These are phyloP conservation scores for Lyophyllum decastes DNA, from an alignment of 768 basidiomycete genomes.

Conservation along the genomic window DNA sequence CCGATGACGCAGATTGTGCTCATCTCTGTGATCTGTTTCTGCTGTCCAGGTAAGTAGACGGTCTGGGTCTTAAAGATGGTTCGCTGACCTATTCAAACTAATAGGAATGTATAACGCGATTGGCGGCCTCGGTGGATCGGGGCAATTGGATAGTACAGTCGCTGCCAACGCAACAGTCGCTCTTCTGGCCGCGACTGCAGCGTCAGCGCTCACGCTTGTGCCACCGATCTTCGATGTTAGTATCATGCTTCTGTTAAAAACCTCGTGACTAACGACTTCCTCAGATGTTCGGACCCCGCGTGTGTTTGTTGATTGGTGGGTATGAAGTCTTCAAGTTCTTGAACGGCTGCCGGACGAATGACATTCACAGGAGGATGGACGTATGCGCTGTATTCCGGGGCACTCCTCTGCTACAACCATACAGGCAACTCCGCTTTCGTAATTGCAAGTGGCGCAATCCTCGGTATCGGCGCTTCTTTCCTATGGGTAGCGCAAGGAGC, in stretches of 20 bases:
- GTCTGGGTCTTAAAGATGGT: neutral
- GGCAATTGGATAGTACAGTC: constrained; percentile 29
- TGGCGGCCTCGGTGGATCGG: constrained; percentile 28
- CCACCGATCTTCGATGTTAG: constrained; percentile 28
- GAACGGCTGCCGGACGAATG: neutral
- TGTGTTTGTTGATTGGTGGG: constrained; percentile 25
- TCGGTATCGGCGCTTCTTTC: constrained; percentile 29
- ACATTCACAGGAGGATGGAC: constrained; percentile 23
- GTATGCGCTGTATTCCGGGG: constrained; percentile 28
- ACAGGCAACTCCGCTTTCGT: constrained; percentile 28
- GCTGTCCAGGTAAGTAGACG: constrained; percentile 24
- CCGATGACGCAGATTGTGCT: constrained; percentile 29
- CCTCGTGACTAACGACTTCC: neutral
- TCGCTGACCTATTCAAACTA: neutral
- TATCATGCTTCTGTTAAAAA: no score
- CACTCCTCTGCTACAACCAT: constrained; percentile 29
- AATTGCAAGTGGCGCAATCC: constrained; percentile 27
- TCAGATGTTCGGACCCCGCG: constrained; percentile 28
- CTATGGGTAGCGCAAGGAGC: constrained; percentile 31
- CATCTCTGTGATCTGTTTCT: constrained; percentile 28
- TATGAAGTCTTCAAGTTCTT: neutral
- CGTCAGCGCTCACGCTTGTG: constrained; percentile 27
- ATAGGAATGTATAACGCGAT: constrained; percentile 33
- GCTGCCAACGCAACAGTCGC: constrained; percentile 31
- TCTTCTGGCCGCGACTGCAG: constrained; percentile 27